Conservation (phyloP, 2,329 filamentous ascomycete genomes). For the Stylonectria norvegica region DNA sequence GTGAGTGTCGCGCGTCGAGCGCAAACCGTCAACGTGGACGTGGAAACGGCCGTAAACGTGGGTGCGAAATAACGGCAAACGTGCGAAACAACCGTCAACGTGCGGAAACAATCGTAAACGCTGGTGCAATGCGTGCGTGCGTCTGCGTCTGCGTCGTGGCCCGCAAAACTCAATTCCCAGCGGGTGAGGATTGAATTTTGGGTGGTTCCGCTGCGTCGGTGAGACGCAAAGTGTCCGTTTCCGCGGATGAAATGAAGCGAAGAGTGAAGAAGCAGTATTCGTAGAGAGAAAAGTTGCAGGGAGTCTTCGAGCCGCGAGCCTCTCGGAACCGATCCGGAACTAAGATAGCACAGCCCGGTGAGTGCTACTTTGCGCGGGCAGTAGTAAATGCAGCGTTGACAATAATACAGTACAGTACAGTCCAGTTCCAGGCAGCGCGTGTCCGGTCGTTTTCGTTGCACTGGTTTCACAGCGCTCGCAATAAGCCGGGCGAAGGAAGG, state of each 20-base stretch:
- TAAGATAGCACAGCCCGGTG: too few species aligned
- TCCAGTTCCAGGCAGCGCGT: too few species aligned
- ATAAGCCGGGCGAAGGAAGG: too few species aligned
- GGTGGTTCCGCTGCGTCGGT: background rate
- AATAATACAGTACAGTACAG: too few species aligned
- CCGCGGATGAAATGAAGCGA: background rate
- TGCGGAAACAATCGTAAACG: background rate
- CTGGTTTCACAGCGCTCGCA: background rate
- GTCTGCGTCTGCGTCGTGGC: conserved; percentile 11
- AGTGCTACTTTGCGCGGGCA: too few species aligned
- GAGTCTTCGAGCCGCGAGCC: background rate
- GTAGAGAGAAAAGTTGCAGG: background rate
- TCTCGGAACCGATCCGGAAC: background rate
- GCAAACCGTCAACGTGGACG: background rate
- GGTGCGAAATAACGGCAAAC: too few species aligned
- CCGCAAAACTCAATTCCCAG: conserved; percentile 8
- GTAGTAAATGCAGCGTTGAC: too few species aligned
- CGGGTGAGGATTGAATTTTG: background rate
- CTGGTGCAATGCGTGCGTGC: background rate
- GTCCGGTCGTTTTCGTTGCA: background rate
- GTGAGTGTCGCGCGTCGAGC: background rate
- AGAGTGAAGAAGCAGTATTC: background rate
- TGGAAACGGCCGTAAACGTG: background rate
- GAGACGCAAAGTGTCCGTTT: conserved; percentile 1
- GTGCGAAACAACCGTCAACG: too few species aligned